Evolutionary conservation across 257 asterid species (phyloP).

Genomic region (Solanum pimpinellifolium): DNA sequence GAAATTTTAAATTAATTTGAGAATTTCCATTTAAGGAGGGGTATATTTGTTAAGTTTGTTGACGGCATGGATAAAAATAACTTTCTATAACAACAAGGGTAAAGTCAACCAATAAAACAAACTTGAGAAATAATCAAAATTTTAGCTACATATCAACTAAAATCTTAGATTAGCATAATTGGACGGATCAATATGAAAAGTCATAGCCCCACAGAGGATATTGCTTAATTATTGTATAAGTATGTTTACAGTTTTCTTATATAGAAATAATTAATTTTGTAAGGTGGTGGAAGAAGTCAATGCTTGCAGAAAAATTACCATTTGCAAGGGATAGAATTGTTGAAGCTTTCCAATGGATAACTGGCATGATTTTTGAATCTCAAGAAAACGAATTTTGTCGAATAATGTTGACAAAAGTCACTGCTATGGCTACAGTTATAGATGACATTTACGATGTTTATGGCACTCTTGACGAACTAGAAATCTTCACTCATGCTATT

Average conservation of each 20-base stretch:
- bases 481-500: conserved; percentile 14
- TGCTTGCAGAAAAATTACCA: background rate
- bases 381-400: background rate
- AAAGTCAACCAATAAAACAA: too few relatives aligned
- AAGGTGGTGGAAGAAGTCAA: conserved; percentile 7
- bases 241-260: too few relatives aligned
- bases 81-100: accelerated
- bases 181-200: too few relatives aligned
- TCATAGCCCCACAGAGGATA: too few relatives aligned
- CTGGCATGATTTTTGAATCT: background rate
- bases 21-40: accelerated
- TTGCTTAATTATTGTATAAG: too few relatives aligned
- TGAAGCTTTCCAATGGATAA: background rate
- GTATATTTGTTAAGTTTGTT: too few relatives aligned
- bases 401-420: conserved; percentile 9
- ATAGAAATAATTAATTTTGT: background rate
- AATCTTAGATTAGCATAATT: too few relatives aligned
- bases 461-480: conserved; percentile 16
- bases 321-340: conserved; percentile 3
- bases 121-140: too few relatives aligned
- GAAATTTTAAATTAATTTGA: too few relatives aligned
- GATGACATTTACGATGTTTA: background rate
- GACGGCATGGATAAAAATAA: too few relatives aligned
- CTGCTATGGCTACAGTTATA: background rate
- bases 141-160: too few relatives aligned